These are phyloP conservation scores for Vanrija sp. DNA, from an alignment of 1,284 basidiomycete genomes.

Conservation along the genomic window DNA sequence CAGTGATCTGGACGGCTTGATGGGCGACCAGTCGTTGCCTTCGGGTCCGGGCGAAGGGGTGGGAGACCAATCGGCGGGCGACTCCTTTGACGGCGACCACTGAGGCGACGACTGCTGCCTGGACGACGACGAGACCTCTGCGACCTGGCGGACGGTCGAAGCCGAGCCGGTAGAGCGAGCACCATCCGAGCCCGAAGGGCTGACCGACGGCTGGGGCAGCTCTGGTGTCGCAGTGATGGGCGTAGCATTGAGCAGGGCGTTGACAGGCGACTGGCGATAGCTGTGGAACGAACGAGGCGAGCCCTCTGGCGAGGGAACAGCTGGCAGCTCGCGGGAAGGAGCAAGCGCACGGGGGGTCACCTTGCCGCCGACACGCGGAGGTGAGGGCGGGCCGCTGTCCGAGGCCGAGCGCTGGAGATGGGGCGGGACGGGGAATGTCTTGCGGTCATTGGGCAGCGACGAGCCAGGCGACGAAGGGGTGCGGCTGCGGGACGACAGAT, in stretches of 20 bases:
- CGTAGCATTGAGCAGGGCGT: neutral
- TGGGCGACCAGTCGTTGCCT: constrained; percentile 5
- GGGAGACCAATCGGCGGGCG: constrained; percentile 5
- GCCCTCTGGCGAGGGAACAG: neutral
- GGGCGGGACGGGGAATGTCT: constrained; percentile 23
- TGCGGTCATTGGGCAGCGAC: constrained; percentile 2
- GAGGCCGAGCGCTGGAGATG: constrained; percentile 17
- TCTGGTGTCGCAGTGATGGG: neutral
- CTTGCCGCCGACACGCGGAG: neutral
- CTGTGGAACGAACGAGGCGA: neutral
- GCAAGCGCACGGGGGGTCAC: neutral
- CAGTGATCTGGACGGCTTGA: constrained; percentile 31
- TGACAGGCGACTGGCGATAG: neutral
- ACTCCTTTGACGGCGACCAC: neutral
- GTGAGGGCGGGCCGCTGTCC: constrained; percentile 1
- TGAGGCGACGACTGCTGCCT: neutral
- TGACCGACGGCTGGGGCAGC: constrained; percentile 7
- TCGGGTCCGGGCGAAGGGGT: neutral
- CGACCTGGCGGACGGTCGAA: constrained; percentile 11
- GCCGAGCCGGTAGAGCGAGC: neutral
- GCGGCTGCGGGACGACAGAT: neutral
- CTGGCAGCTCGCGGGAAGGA: neutral
- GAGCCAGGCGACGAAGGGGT: constrained; percentile 2
- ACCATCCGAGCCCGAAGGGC: constrained; percentile 16
- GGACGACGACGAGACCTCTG: neutral